Base-by-base conservation (phyloP, 176 grass and related monocot species). In the Hordeum marinum region DNA sequence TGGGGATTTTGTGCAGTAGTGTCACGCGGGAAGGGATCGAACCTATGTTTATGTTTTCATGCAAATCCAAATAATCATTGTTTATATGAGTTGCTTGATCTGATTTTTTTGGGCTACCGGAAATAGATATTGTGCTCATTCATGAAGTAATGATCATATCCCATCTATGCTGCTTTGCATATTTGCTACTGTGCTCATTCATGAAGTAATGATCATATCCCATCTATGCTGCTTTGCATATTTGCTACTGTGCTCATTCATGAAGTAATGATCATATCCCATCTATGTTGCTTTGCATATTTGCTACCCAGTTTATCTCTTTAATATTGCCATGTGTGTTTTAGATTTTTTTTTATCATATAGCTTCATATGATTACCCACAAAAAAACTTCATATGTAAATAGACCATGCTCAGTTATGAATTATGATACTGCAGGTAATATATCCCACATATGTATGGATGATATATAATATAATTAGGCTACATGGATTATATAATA, bases 121-220 rank as follows among this genome's bases (percentile, higher is more conserved):
- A 3, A 1, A 3, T 32, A 3, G 3, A 32, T 1, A 3, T 3
- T 32, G 1, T 3, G 3, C 31, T n/a, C n/a, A n/a, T n/a, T n/a
- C n/a, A n/a, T n/a, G n/a, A n/a, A n/a, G n/a, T n/a, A n/a, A n/a
- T n/a, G n/a, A n/a, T n/a, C n/a, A n/a, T n/a, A n/a, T n/a, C n/a
- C n/a, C n/a, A n/a, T n/a, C n/a, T n/a, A n/a, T n/a, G n/a, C n/a
- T n/a, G n/a, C n/a, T n/a, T n/a, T n/a, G n/a, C n/a, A n/a, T n/a
- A n/a, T n/a, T n/a, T n/a, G 31, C 31, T 32, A 32, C 3, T 32
- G 45, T 32, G 63, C 63, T 66, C 29, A 67, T 14, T 67, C 64
- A 67, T 18, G 7, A 67, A 50, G 46, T 6, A 52, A 52, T 52
- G 48, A 52, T 66, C 31, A 67, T 35, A 67, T 20, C 3, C 8